These are phyloP conservation scores for Podaxis pistillaris DNA, from an alignment of 768 basidiomycete genomes.

Conservation along the genomic window DNA sequence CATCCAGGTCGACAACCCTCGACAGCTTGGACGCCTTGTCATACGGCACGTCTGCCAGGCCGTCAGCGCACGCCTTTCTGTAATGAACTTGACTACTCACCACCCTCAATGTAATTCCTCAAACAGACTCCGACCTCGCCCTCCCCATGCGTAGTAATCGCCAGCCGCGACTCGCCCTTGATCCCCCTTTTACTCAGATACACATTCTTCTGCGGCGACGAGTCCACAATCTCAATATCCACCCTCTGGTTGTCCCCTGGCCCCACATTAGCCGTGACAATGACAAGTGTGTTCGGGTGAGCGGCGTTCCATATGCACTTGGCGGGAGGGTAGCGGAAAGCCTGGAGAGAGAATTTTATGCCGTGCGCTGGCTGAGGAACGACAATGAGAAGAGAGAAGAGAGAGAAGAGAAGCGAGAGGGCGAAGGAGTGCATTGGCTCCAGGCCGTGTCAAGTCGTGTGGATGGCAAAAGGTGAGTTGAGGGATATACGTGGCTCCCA, in stretches of 20 bases:
- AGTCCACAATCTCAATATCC: constrained; percentile 94
- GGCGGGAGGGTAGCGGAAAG: constrained; percentile 66
- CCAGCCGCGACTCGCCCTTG: constrained; percentile 88
- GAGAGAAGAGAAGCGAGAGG: constrained; percentile 22
- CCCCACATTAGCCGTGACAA: constrained; percentile 93
- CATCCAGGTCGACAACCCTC: constrained; percentile 86
- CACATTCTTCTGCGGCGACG: constrained; percentile 78
- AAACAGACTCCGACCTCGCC: constrained; percentile 97
- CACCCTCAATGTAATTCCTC: constrained; percentile 71
- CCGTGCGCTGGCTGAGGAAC: constrained; percentile 40
- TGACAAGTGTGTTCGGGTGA: constrained; percentile 82
- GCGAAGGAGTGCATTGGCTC: neutral
- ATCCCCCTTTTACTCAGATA: constrained; percentile 89
- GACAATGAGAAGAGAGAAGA: constrained; percentile 23
- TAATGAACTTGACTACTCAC: constrained; percentile 44
- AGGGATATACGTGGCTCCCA: neutral
- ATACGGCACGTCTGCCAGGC: constrained; percentile 35
- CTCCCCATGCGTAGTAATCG: constrained; percentile 89
- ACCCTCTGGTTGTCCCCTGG: constrained; percentile 75
- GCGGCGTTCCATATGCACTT: constrained; percentile 98
- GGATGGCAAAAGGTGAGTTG: neutral
- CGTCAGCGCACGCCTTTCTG: neutral
- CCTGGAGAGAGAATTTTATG: constrained; percentile 83
- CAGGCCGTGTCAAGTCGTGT: neutral
- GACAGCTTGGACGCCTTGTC: constrained; percentile 49